Base-by-base conservation (phyloP, 1,139 yeast genomes). In the Sugiyamaella grinbergsii region DNA sequence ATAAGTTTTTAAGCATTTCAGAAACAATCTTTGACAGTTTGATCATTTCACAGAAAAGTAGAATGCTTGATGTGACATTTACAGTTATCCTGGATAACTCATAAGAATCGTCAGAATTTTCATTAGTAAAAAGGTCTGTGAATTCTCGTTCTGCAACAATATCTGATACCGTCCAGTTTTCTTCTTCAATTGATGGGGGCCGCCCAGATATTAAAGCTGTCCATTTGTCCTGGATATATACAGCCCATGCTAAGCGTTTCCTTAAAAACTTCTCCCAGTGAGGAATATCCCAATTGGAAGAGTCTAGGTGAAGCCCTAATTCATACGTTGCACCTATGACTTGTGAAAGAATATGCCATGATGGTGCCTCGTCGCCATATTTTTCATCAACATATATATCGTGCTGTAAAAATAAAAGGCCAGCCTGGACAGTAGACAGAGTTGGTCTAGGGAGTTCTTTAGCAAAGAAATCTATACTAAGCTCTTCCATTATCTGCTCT, bases 1-100 rank as follows among this genome's bases (percentile, higher is more conserved):
- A 89, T 55, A 89, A 80, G 2, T 81, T 75, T 55, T 80, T 79
- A 62, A 85, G 66, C 37, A 89, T 85, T 56, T 86, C 93, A 20
- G 89, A 81, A 36, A 89, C 70, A 5, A 89, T 85, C 59, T 76
- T 77, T 32, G 90, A 79, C 39, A 89, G 71, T 23, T 83, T 80
- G 33, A 88, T 83, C 69, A 84, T 76, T 54, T 82, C 82, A 63
- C 78, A 81, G 65, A 88, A 89, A 49, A 87, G 74, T 13, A 50
- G 32, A 6, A 50, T 36, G 24, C 49, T 34, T n/a, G 49, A 37
- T 19, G 53, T 50, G 6, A 42, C 34, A 36, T 50, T 50, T 11
- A 50, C 53, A 36, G 48, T 19, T 19, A 37, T 44, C 11, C 22
- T 34, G 6, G 47, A 43, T 4, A 42, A 20, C 15, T 42, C 38